Base-by-base conservation (phyloP, 768 basidiomycete species). In the Suillus alpinus region DNA sequence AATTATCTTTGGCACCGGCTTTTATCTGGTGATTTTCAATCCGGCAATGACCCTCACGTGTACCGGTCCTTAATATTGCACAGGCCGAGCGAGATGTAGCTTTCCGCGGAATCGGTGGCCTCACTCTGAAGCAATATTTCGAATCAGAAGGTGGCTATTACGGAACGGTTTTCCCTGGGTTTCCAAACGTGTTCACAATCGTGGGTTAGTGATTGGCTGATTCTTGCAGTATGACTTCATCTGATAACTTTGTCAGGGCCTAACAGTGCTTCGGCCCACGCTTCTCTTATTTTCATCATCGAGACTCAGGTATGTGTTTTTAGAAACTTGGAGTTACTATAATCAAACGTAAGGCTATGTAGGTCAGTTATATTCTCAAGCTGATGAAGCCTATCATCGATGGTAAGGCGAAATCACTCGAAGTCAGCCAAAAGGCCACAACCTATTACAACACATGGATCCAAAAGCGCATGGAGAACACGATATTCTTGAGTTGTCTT, bases 1-100 rank as follows among this genome's bases (percentile, higher is more conserved):
- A n/a, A 80, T 86, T 47, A 79, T 86, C 44, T 83, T 83, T 63
- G 80, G 76, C 10, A 87, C 86, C 4, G 84, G 84, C 1, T 86
- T 80, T 67, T 76, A 75, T 7, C 46, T 81, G 36, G 85, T 83
- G 62, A 55, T 79, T 75, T 41, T 43, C 29, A 49, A 49, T 8
- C 41, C 32, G 55, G 51, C 20, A 23, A 36, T 34, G 18, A 34
- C 32, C 16, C 52, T 40, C 43, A 9, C 37, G 23, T 26, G 29
- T 13, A 29, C 31, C 43, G 23, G 20, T 16, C 34, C 51, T 60
- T 36, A 32, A 29, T 8, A 12, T 39, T 57, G 8, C 20, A 49
- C 51, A 68, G 67, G 59, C 53, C 18, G 58, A 62, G 31, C 46
- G 47, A 10, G 58, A 52, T 6, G 10, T 69, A 46, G 43, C 55